A percentile compares a stretch with the other conserved stretches of the same genome.
Evolutionary conservation across 1,139 yeast genomes (phyloP).

Genomic region (Hyphopichia khmerensis): DNA sequence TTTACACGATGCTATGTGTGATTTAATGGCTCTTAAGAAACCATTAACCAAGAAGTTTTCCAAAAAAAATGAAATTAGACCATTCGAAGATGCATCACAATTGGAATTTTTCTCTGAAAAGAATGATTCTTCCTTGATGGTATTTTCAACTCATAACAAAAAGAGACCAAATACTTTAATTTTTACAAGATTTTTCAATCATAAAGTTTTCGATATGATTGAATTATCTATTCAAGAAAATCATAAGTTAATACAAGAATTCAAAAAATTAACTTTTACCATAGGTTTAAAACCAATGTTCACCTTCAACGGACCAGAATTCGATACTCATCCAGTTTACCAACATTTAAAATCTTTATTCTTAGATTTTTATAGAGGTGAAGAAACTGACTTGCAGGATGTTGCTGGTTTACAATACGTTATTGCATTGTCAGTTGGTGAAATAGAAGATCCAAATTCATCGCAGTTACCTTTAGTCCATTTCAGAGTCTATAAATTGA

Average conservation of each 20-base stretch:
- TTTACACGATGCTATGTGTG: slow-evolving; percentile 87
- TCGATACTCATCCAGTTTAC: slow-evolving; percentile 85
- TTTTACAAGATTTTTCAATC: slow-evolving; percentile 85
- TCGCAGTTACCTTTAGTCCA: slow-evolving; percentile 67
- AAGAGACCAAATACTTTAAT: slow-evolving; percentile 92
- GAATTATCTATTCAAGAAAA: slow-evolving; percentile 76
- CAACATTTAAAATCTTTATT: slow-evolving; percentile 85
- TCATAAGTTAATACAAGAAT: slow-evolving; percentile 73
- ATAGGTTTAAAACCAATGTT: slow-evolving; percentile 95
- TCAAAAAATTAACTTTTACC: slow-evolving; percentile 75
- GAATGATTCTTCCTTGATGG: slow-evolving; percentile 85
- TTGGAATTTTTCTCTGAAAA: slow-evolving; percentile 92
- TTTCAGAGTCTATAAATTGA: slow-evolving; percentile 87
- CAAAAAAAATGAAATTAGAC: slow-evolving; percentile 85
- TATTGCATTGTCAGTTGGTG: slow-evolving; percentile 77
- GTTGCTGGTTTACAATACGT: slow-evolving; percentile 94
- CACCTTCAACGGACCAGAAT: slow-evolving; percentile 87
- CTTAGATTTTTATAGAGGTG: slow-evolving; percentile 89
- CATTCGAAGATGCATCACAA: slow-evolving; percentile 87
- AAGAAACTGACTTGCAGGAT: slow-evolving; percentile 79
- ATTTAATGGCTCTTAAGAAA: slow-evolving; percentile 85
- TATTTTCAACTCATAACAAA: slow-evolving; percentile 80
- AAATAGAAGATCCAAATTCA: slow-evolving; percentile 66
- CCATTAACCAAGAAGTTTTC: slow-evolving; percentile 86
- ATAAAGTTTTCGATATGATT: slow-evolving; percentile 89